phyloP scores from a whole-genome alignment of 352 stramenopile species.

The Globisporangium iwayamae region DNA sequence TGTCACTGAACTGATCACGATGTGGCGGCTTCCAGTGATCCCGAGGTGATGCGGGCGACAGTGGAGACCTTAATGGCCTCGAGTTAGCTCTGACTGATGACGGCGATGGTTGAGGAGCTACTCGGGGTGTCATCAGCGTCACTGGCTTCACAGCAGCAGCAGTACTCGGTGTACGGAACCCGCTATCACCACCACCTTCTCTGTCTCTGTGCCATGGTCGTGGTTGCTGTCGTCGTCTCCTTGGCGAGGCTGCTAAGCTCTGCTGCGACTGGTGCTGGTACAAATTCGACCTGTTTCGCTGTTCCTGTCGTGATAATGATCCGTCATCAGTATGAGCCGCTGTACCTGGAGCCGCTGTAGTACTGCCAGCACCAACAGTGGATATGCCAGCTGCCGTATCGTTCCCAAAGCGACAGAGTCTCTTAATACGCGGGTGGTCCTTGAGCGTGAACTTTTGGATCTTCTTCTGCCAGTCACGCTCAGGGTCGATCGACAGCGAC shows the following conservation, averaged over 20 bases:
- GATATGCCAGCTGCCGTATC: neutral
- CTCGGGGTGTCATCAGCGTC: neutral
- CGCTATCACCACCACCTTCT: neutral
- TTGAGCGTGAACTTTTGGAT: constrained; percentile 32
- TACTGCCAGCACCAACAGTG: neutral
- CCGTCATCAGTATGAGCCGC: neutral
- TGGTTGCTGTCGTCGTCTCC: neutral
- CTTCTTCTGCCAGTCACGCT: constrained; percentile 57
- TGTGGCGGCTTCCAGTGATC: neutral
- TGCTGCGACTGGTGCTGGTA: constrained; percentile 6
- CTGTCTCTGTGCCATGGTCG: neutral
- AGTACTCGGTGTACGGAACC: neutral
- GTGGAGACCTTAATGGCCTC: neutral
- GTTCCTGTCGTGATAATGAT: neutral
- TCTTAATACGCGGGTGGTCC: constrained; percentile 15
- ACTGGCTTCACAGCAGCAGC: neutral
- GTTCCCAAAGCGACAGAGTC: constrained; percentile 12
- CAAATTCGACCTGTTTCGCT: neutral
- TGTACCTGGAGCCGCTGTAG: neutral
- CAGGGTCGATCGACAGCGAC: constrained; percentile 48
- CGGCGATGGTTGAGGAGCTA: neutral
- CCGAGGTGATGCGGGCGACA: neutral
- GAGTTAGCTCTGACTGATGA: neutral
- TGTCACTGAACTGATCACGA: constrained; percentile 43
- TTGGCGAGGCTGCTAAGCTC: neutral